Evolutionary conservation across 352 stramenopile genomes (phyloP), one percentile per base, ranked within the genome.

Genomic region (Blastocystis sp.): DNA sequence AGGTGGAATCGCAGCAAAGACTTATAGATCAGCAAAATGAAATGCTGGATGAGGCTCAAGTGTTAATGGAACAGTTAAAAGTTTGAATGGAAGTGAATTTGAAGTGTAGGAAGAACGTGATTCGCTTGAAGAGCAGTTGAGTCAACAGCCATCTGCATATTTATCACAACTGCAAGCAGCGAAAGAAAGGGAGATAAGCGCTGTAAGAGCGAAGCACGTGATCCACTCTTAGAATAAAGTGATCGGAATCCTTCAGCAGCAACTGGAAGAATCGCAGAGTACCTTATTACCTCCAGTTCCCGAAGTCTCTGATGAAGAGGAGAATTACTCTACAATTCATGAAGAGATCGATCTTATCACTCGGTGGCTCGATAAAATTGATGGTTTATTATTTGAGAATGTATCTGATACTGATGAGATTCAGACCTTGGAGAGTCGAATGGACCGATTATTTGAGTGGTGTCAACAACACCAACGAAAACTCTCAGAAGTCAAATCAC

Each of bases 1-100:
- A 42, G 30, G 40, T 69, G 13, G 56, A 58, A 44, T 17, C 42
- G 15, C 73, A 84, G 56, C 73, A 84, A 54, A 44, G 37, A 42
- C 64, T 64, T 15, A 84, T 84, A 11, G 51, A 53, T 22, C 33
- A 60, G 48, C 73, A 84, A 44, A 84, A 84, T 42, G 73, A 84
- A 27, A 62, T 84, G 27, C 17, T 84, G 27, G 73, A 84, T 0
- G 73, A 84, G 40, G 73, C 73, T 24, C 73, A 84, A 60, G n/a
- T 33, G 9, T 37, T 84, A 44, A 84, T 84, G 51, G 19, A 84
- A 40, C 48, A 64, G 6, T 30, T 84, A 17, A 58, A 33, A 24
- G 73, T 84, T 11, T 13, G 24, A 13, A 0, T n/a, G 0, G 9
- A 42, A 37, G 17, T 15, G 40, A n/a, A 19, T 30, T 44, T 24